These are phyloP conservation scores for Salix brachista DNA, from an alignment of 345 rosid species.

Conservation along the genomic window DNA sequence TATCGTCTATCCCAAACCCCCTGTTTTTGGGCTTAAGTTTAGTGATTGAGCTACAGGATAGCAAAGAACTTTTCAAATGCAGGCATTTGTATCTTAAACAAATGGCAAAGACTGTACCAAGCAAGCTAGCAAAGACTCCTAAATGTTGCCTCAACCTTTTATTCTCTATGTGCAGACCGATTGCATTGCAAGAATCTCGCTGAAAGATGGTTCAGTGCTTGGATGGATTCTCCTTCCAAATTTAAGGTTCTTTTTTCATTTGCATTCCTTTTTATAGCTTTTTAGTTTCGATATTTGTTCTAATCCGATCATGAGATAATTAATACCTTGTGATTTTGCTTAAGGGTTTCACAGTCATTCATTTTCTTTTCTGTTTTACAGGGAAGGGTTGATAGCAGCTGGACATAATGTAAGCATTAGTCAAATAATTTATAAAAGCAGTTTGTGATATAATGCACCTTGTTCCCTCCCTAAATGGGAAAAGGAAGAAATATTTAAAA, in stretches of 20 bases:
- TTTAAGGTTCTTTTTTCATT: constrained; percentile 49
- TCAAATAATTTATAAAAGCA: background rate
- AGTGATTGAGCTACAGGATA: background rate
- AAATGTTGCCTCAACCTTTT: constrained; percentile 3
- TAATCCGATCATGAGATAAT: background rate
- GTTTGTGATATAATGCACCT: background rate
- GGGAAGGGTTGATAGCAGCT: constrained; percentile 53
- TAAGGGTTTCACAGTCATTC: background rate
- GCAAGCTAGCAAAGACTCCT: background rate
- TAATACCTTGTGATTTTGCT: background rate
- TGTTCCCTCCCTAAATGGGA: background rate
- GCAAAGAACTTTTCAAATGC: too few species aligned
- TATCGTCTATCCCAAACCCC: background rate
- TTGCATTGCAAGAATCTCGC: constrained; percentile 90
- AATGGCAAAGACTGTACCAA: background rate
- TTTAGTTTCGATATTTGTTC: background rate
- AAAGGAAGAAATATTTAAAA: background rate
- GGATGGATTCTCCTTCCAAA: constrained; percentile 83
- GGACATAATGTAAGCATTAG: constrained; percentile 52
- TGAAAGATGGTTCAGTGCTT: constrained; percentile 49
- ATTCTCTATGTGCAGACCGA: constrained; percentile 52
- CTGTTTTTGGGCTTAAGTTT: background rate
- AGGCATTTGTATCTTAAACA: background rate
- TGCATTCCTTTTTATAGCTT: background rate
- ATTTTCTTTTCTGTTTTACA: constrained; percentile 22